Evolutionary conservation across 1,284 basidiomycete genomes (phyloP), one percentile per base, ranked within the genome.

Genomic region (Cutaneotrichosporon cavernicola): DNA sequence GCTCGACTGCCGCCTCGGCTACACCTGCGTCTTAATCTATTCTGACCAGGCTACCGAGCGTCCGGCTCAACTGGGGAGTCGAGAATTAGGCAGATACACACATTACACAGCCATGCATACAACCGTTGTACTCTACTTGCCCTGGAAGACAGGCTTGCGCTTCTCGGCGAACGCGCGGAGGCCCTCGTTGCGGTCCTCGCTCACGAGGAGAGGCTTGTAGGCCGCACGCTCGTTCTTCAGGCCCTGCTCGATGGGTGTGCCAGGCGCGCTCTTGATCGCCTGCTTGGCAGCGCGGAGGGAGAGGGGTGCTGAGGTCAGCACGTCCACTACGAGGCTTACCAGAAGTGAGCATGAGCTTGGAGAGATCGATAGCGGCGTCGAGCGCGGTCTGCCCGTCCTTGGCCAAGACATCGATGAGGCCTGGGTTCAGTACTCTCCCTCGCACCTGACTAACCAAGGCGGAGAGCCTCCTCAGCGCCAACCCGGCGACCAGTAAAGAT

Each of bases 141-240:
- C 93, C 72, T 84, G 86, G 81, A 96, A 97, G 30, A 88, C 80
- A 1, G 94, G 92, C 36, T 82, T 81, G 56, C 94, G 84, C 81
- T 97, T 97, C 81, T 93, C 91, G 68, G 86, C 89, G 82, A 97
- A 97, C 4, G 94, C 94, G 64, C 86, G 82, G 36, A 97, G 82
- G 13, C 93, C 95, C 80, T 97, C 94, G 7, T 86, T 73, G 14
- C 94, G 86, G 76, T 97, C 94, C 69, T 88, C 84, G 16, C 85
- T 89, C 49, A 84, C 84, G 16, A 97, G 81, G n/a, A 97, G 84
- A 1, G 87, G 85, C 71, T 96, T 90, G 71, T 97, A 97, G 30
- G 90, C 88, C 11, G 88, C 87, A 38, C 90, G 84, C 79, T 97
- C 94, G 70, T 95, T 91, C 77, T 94, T 91, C 8, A 97, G 84